A percentile compares a stretch with the other conserved stretches of the same genome.
These are phyloP conservation scores for Coemansia sp. DNA, from an alignment of 192 early-diverging fungal genomes.

Conservation along the genomic window DNA sequence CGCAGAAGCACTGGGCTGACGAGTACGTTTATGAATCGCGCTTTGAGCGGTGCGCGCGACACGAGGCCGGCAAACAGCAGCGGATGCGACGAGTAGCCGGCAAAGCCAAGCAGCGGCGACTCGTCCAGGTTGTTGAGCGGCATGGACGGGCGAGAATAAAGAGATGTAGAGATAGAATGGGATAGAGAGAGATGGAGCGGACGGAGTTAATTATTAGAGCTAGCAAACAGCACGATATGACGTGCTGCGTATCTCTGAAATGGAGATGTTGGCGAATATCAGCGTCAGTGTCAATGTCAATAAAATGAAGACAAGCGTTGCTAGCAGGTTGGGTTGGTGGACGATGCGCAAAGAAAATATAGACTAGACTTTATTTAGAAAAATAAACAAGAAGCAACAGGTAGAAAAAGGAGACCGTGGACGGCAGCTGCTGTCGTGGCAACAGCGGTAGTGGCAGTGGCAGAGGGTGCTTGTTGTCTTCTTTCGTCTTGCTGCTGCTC, in stretches of 20 bases:
- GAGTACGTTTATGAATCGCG: slow-evolving; percentile 54
- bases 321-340: background rate
- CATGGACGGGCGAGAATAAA: background rate
- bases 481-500: too few relatives aligned
- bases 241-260: background rate
- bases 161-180: too few relatives aligned
- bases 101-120: slow-evolving; percentile 19
- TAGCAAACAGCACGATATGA: too few relatives aligned
- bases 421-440: too few relatives aligned
- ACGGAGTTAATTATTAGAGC: too few relatives aligned
- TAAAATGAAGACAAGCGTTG: too few relatives aligned
- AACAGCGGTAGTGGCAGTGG: too few relatives aligned
- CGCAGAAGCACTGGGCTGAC: slow-evolving; percentile 28
- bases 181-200: too few relatives aligned
- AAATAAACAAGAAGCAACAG: background rate
- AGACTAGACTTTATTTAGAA: background rate
- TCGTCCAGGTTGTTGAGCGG: slow-evolving; percentile 13
- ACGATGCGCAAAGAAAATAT: background rate
- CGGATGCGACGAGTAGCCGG: background rate
- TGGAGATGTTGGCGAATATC: background rate
- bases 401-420: too few relatives aligned
- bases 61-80: slow-evolving; percentile 15
- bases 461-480: too few relatives aligned
- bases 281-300: background rate
- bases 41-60: slow-evolving; percentile 43